Evolutionary conservation across 1,139 yeast genomes (phyloP).

Genomic region (Kodamaea sp.): DNA sequence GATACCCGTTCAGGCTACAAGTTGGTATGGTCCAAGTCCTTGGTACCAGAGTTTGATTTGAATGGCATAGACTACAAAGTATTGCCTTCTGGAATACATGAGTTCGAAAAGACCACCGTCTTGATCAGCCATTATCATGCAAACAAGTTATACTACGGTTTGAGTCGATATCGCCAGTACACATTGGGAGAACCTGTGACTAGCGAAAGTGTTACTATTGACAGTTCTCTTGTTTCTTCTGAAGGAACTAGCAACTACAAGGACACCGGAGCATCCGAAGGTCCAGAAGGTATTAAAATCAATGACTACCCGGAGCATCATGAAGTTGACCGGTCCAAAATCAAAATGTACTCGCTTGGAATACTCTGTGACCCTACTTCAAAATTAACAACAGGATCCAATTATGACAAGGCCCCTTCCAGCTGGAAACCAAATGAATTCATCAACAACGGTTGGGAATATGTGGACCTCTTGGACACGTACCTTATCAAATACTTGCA

Average conservation of each 20-base stretch:
- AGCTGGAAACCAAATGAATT: constrained; percentile 57
- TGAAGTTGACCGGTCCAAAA: constrained; percentile 46
- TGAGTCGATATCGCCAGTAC: constrained; percentile 36
- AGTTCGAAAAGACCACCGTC: constrained; percentile 49
- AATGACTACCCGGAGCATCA: not conserved
- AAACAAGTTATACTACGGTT: constrained; percentile 37
- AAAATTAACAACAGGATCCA: not conserved
- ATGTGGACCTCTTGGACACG: constrained; percentile 45
- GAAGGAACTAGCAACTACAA: no score
- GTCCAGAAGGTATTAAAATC: not conserved
- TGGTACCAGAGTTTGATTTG: constrained; percentile 23
- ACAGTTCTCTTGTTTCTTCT: no score
- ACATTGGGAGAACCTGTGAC: constrained; percentile 19
- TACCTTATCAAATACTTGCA: constrained; percentile 42
- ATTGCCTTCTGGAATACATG: constrained; percentile 85
- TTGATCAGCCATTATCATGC: constrained; percentile 32
- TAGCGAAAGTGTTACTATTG: no score
- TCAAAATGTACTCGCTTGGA: constrained; percentile 68
- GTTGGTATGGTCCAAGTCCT: constrained; percentile 52
- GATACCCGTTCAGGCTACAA: constrained; percentile 65
- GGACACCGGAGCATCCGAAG: constrained; percentile 6
- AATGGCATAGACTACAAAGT: constrained; percentile 66
- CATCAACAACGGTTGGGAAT: constrained; percentile 57
- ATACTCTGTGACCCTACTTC: constrained; percentile 49
- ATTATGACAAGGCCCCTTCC: constrained; percentile 4